These are phyloP conservation scores for Pseudocercospora musae DNA, from an alignment of 2,329 filamentous ascomycete genomes.

Conservation along the genomic window DNA sequence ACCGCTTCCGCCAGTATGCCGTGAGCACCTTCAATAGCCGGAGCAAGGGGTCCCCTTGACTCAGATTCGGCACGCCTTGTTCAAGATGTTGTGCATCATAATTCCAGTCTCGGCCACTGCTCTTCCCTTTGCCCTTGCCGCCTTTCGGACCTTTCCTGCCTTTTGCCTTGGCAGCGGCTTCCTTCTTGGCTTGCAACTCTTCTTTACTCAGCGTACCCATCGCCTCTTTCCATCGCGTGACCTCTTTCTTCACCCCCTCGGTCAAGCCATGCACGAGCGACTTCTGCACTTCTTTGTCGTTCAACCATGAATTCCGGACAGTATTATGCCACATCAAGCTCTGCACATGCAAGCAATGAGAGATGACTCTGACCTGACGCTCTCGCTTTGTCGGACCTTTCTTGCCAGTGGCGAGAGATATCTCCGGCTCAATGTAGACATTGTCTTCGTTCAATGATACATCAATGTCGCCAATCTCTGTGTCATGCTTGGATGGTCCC, in stretches of 20 bases:
- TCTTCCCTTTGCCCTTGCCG: constrained; percentile 40
- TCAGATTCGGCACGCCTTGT: constrained; percentile 69
- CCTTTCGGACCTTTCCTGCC: constrained; percentile 41
- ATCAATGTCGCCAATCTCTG: constrained; percentile 33
- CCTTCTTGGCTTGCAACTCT: constrained; percentile 39
- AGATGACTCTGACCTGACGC: constrained; percentile 69
- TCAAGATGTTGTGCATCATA: constrained; percentile 66
- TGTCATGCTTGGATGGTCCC: constrained; percentile 18
- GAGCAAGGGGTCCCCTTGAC: constrained; percentile 76
- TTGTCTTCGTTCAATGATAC: constrained; percentile 39
- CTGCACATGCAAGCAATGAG: constrained; percentile 87
- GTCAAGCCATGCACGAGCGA: constrained; percentile 73
- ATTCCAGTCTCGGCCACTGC: constrained; percentile 66
- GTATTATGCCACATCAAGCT: constrained; percentile 86
- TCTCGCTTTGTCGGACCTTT: constrained; percentile 86
- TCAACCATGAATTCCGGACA: constrained; percentile 77
- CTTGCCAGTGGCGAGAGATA: constrained; percentile 52
- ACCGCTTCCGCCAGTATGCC: constrained; percentile 84
- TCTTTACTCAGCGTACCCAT: constrained; percentile 54
- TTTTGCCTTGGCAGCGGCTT: constrained; percentile 36
- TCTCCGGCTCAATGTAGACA: constrained; percentile 39
- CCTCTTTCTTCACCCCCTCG: constrained; percentile 64
- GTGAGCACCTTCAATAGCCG: constrained; percentile 72
- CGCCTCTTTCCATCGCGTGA: constrained; percentile 69
- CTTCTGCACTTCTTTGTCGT: constrained; percentile 71